Percentiles rank a stretch among this genome's conserved stretches.
phyloP scores from a whole-genome alignment of 2,329 filamentous ascomycete genomes.

The Penicillium sp. region DNA sequence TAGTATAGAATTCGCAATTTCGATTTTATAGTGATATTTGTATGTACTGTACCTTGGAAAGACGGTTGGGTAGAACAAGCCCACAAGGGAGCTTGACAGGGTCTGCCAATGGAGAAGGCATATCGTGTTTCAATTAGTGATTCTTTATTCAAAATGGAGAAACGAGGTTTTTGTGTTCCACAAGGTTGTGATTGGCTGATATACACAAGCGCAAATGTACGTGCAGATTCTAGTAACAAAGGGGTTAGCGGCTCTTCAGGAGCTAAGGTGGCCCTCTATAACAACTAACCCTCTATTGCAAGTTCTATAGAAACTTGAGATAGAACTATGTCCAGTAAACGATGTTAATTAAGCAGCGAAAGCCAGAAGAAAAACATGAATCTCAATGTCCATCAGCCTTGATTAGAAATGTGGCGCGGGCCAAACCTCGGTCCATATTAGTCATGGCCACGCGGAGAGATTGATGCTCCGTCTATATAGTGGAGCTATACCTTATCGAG shows the following conservation, averaged over 20 bases:
- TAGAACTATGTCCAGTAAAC: not conserved
- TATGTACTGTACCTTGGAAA: slow-evolving; percentile 40
- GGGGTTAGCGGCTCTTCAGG: not conserved
- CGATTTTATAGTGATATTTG: not conserved
- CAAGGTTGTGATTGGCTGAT: not conserved
- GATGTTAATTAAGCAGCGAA: not conserved
- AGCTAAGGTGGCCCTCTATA: not conserved
- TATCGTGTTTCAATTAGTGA: not conserved
- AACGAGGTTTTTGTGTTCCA: not conserved
- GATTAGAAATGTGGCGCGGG: not conserved
- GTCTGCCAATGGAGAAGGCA: slow-evolving; percentile 35
- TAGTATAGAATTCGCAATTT: not conserved
- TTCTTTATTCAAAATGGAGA: not conserved
- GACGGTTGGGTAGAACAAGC: slow-evolving; percentile 56
- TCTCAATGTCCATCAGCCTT: not conserved
- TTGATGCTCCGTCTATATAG: not conserved
- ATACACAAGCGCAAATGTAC: not conserved
- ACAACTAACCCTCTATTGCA: not conserved
- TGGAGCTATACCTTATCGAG: not conserved
- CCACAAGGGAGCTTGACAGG: slow-evolving; percentile 57
- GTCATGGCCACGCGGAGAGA: slow-evolving; percentile 2
- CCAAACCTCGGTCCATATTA: not conserved
- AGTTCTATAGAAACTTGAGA: not conserved
- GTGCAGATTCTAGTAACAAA: not conserved
- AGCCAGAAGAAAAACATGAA: not conserved